Evolutionary conservation across 2,329 filamentous ascomycete species (phyloP).

Genomic region (Amphichorda felina): DNA sequence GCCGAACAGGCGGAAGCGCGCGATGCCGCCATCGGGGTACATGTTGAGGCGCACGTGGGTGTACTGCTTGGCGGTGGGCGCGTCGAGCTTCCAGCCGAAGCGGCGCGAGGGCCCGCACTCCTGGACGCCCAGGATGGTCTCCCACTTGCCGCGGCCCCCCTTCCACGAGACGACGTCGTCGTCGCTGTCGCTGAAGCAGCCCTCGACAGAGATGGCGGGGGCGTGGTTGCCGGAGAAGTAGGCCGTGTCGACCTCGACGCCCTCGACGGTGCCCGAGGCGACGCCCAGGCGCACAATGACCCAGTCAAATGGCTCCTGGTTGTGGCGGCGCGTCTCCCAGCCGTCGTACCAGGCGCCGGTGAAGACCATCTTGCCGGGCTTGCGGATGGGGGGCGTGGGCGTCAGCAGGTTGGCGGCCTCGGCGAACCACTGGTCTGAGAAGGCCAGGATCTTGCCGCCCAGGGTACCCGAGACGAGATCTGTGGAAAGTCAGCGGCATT

Average conservation of each 20-base stretch:
- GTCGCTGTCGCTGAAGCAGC: conserved; percentile 54
- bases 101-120: conserved; percentile 64
- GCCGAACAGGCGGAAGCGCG: conserved; percentile 59
- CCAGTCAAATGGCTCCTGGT: conserved; percentile 53
- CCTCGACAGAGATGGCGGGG: conserved; percentile 67
- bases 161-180: conserved; percentile 52
- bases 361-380: conserved; percentile 57
- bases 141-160: conserved; percentile 51
- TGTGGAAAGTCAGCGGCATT: conserved; percentile 13
- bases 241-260: conserved; percentile 69
- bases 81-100: conserved; percentile 58
- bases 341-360: conserved; percentile 61
- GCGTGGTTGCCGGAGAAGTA: conserved; percentile 78
- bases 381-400: conserved; percentile 48
- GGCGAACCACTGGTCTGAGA: conserved; percentile 59
- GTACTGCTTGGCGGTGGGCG: conserved; percentile 52
- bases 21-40: conserved; percentile 87
- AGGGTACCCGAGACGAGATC: conserved; percentile 50
- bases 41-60: conserved; percentile 86
- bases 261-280: conserved; percentile 58
- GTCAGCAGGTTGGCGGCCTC: conserved; percentile 53
- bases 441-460: conserved; percentile 52
- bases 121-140: conserved; percentile 56
- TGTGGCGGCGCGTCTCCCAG: conserved; percentile 59
- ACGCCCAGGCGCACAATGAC: conserved; percentile 55